Conservation (phyloP, 192 early-diverging fungal genomes). For the Backusella tuberculispora region DNA sequence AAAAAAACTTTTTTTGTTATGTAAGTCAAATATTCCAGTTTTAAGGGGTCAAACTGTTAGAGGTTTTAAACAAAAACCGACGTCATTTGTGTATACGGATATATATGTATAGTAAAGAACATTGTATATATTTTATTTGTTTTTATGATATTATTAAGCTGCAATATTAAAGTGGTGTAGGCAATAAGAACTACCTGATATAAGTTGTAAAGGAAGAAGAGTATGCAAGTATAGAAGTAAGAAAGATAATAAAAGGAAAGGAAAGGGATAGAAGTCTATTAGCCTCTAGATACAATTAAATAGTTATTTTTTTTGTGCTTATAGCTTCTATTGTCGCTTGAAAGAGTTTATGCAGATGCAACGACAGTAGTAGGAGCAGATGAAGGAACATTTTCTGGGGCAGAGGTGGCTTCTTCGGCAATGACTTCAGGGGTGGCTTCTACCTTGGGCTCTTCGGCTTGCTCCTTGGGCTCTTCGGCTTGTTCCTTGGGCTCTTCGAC, state of each 20-base stretch:
- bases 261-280: not conserved
- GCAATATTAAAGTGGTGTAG: constrained; percentile 10
- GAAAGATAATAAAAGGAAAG: not conserved
- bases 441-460: not conserved
- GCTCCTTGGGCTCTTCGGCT: not conserved
- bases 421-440: not conserved
- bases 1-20: not conserved
- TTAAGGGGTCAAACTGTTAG: constrained; percentile 13
- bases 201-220: not conserved
- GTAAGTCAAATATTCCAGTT: not conserved
- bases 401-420: not conserved
- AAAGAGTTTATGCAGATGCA: constrained; percentile 19
- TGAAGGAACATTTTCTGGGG: not conserved
- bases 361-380: not conserved
- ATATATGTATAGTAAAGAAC: not conserved
- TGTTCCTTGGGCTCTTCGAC: not conserved
- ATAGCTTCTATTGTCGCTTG: not conserved
- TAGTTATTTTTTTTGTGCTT: not conserved
- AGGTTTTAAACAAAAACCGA: not conserved
- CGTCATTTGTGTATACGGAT: not conserved
- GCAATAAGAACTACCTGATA: not conserved
- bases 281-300: constrained; percentile 11
- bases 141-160: constrained; percentile 9
- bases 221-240: constrained; percentile 6
- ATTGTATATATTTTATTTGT: not conserved